Base-by-base conservation (phyloP, 2,329 filamentous ascomycete genomes). In the Mycosphaerelloides madeirae region DNA sequence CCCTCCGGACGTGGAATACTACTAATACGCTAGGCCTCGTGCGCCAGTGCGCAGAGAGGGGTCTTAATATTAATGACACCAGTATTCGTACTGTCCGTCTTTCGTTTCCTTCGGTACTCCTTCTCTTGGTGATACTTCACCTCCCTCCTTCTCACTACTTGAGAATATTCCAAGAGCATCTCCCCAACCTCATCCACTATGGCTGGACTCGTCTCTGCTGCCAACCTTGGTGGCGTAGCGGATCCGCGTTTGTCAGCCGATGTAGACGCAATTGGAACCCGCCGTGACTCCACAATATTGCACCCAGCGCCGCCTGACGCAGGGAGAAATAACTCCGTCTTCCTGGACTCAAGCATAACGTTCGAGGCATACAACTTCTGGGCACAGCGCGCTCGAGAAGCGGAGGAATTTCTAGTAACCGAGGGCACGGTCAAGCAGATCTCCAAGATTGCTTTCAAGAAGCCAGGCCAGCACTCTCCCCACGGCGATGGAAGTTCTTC, bases 291-390 rank as follows among this genome's bases (percentile, higher is more conserved):
- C 16, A 35, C 13, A 15, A 29, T 34, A 13, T 39, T 18, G 18
- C 29, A 15, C 16, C 34, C 15, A 29, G 31, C 31, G 29, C 34
- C 31, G n/a, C 29, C 38, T 31, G 32, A 38, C 15, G 25, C 29
- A 12, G 16, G 38, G 14, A 38, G 53, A 4, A 38, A 36, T 37
- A 49, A 46, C 34, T 35, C 28, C 14, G 49, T 50, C 16, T 52
- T 48, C 39, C 19, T 44, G 14, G 46, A 52, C 41, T 41, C 16
- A 28, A 29, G 31, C 34, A 42, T 52, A n/a, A 38, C 40, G 14
- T 50, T 52, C 25, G 50, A 52, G 25, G 41, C 43, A 9, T 52
- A 52, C 29, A 22, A 40, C 32, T 50, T 38, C 38, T 52, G 36
- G 29, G 50, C 50, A 18, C 20, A 42, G 15, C 43, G 50, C 29